Base-by-base conservation (phyloP, 2,329 filamentous ascomycete species). In the Fusarium redolens region DNA sequence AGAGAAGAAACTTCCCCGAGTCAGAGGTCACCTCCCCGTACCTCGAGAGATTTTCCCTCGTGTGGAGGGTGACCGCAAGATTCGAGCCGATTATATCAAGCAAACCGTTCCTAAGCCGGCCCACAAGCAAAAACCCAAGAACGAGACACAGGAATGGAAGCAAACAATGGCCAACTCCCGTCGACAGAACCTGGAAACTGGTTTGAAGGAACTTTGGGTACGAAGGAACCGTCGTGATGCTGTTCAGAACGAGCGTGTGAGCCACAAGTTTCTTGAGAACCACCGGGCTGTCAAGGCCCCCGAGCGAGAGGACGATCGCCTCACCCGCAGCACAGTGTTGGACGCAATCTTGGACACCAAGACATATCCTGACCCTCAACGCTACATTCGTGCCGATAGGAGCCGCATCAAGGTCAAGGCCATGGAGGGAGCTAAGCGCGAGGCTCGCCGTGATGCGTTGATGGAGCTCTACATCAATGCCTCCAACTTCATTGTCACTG, bases 401-500 rank as follows among this genome's bases (percentile, higher is more conserved):
- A 85, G 85, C 54, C 83, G 82, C 48, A 84, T 85, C 18, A 81
- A 81, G 18, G 82, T 84, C 18, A 81, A 87, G 45, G 81, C 85
- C 37, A 83, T 82, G 14, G 81, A 84, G 59, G 73, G 61, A 17
- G 54, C 74, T 14, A 90, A 91, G 79, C 85, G 86, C 47, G 86
- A 91, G 65, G 86, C 87, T 59, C 89, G 92, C 56, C 87, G 89
- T 68, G 90, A 96, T 73, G 88, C 92, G 20, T 84, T 99, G 35
- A 94, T 97, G 82, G 91, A 93, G 65, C 88, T 99, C 17, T 99
- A 99, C 83, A 93, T 96, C 84, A 93, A 95, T 76, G 95, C 96
- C 9, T 89, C 92, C 31, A 86, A 90, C 43, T 99, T 98, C 83
- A 98, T 99, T 79, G 91, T 94, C 22, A 91, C 88, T 30, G 95